phyloP scores from a whole-genome alignment of 192 early-diverging fungal genomes.

The Globomyces pollinis-pini region DNA sequence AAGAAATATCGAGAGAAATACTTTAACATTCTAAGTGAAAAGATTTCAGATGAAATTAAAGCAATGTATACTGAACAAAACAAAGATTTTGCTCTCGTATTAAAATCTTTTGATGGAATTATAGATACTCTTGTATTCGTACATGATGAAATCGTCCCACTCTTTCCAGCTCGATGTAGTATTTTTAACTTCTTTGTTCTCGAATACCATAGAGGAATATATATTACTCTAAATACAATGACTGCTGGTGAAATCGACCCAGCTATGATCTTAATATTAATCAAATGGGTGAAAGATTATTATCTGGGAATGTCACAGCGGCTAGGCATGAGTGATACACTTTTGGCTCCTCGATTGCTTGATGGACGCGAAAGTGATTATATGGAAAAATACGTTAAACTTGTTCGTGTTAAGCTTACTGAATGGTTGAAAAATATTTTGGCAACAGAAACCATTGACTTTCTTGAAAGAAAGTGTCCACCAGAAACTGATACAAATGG shows the following conservation, averaged over 20 bases:
- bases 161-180: slow-evolving; percentile 84
- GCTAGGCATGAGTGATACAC: slow-evolving; percentile 77
- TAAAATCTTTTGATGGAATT: slow-evolving; percentile 70
- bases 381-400: slow-evolving; percentile 80
- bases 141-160: slow-evolving; percentile 76
- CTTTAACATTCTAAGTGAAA: slow-evolving; percentile 64
- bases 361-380: slow-evolving; percentile 89
- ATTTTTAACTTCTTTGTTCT: slow-evolving; percentile 93
- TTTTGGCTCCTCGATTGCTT: slow-evolving; percentile 81
- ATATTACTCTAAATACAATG: slow-evolving; percentile 70
- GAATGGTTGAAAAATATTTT: slow-evolving; percentile 93
- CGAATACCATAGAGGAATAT: slow-evolving; percentile 91
- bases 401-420: slow-evolving; percentile 76
- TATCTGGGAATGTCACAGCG: slow-evolving; percentile 79
- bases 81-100: slow-evolving; percentile 47
- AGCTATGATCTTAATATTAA: slow-evolving; percentile 74
- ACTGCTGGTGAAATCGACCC: slow-evolving; percentile 66
- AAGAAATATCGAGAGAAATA: slow-evolving; percentile 74
- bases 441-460: slow-evolving; percentile 71
- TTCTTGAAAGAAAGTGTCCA: slow-evolving; percentile 53
- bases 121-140: slow-evolving; percentile 85
- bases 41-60: slow-evolving; percentile 58
- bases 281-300: slow-evolving; percentile 90
- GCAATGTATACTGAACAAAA: slow-evolving; percentile 55
- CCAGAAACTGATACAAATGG: slow-evolving; percentile 76